Evolutionary conservation across 2,329 filamentous ascomycete species (phyloP).

Genomic region (Rosellinia necatrix): DNA sequence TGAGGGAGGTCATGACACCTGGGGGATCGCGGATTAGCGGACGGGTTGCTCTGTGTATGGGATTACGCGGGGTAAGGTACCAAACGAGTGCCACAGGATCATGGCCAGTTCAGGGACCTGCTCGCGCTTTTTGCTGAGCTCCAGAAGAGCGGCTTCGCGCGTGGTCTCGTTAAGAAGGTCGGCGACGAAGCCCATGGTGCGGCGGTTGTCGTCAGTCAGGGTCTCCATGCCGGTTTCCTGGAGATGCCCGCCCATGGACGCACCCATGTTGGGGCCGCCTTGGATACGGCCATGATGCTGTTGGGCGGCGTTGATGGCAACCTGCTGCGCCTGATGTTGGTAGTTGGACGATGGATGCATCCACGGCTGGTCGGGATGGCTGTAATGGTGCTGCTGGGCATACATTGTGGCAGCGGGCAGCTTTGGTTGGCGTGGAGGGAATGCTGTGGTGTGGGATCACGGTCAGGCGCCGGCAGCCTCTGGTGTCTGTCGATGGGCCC

Average conservation of each 20-base stretch:
- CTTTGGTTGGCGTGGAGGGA: conserved; percentile 30
- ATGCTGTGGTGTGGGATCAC: conserved; percentile 7
- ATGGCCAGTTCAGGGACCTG: conserved; percentile 95
- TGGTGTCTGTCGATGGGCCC: conserved; percentile 33
- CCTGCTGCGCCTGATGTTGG: conserved; percentile 60
- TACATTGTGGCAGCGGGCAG: conserved; percentile 63
- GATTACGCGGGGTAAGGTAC: conserved; percentile 57
- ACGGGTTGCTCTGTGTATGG: neutral
- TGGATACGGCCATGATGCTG: conserved; percentile 77
- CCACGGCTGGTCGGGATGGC: conserved; percentile 67
- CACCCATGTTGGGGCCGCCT: conserved; percentile 59
- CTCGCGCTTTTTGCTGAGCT: conserved; percentile 97
- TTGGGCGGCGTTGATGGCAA: conserved; percentile 59
- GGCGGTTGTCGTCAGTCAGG: conserved; percentile 86
- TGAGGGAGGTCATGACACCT: conserved; percentile 97
- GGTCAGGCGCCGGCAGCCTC: conserved; percentile 29
- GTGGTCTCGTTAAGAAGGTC: conserved; percentile 87
- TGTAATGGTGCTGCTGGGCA: conserved; percentile 69
- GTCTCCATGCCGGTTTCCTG: conserved; percentile 66
- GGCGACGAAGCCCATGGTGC: conserved; percentile 91
- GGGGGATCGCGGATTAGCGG: conserved; percentile 23
- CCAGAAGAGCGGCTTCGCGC: conserved; percentile 86
- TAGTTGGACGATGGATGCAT: conserved; percentile 69
- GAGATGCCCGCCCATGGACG: conserved; percentile 53
- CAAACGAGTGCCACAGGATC: conserved; percentile 98